Evolutionary conservation across 768 basidiomycete species (phyloP).

Genomic region (Coprinopsis cinerea): DNA sequence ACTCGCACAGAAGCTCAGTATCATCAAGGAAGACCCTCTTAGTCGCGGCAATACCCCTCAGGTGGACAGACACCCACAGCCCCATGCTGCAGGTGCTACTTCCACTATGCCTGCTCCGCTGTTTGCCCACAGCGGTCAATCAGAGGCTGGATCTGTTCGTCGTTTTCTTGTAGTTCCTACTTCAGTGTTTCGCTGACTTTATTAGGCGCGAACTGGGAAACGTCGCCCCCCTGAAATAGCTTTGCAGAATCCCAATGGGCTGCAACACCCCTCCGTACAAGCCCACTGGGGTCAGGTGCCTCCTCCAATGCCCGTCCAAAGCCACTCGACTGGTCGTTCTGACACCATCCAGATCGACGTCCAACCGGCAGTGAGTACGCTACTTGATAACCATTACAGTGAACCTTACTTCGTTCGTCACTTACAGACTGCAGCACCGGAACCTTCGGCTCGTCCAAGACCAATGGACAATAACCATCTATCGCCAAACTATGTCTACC

Average conservation of each 20-base stretch:
- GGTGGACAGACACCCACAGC: neutral
- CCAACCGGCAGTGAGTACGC: conserved; percentile 8
- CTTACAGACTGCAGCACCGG: conserved; percentile 2
- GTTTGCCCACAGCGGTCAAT: neutral
- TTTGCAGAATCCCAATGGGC: conserved; percentile 1
- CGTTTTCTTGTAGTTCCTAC: conserved; percentile 1
- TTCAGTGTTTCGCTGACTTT: conserved; percentile 5
- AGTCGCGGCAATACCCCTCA: conserved; percentile 19
- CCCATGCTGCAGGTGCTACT: too few relatives aligned
- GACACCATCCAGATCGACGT: conserved; percentile 3
- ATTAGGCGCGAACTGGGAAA: conserved; percentile 1
- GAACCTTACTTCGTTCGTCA: too few relatives aligned
- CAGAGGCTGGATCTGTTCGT: conserved; percentile 9
- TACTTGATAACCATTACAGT: too few relatives aligned
- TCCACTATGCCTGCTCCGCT: conserved; percentile 1
- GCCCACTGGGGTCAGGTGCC: neutral
- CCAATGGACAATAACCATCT: conserved; percentile 2
- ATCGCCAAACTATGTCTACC: conserved; percentile 6
- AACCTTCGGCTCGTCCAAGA: neutral
- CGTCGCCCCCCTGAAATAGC: conserved; percentile 5
- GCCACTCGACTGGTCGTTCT: neutral
- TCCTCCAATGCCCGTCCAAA: neutral
- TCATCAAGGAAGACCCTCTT: conserved; percentile 35
- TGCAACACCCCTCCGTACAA: conserved; percentile 4
- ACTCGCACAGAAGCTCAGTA: conserved; percentile 22